Evolutionary conservation across 1,139 yeast species (phyloP), one percentile per base, ranked within the genome.

Genomic region (Arxiozyma slooffiae): DNA sequence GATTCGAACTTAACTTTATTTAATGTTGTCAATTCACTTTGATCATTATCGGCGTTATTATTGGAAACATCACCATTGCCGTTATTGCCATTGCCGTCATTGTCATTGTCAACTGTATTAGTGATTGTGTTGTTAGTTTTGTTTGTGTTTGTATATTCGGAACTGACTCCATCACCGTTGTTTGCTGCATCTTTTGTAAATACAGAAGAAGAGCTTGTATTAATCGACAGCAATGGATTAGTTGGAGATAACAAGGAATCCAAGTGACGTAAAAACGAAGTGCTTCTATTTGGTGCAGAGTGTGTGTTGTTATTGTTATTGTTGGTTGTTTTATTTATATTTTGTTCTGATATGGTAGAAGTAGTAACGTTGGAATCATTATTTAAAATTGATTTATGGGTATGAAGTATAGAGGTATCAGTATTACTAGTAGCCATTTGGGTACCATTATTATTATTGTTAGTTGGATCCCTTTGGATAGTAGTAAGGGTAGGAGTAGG

Each of bases 1-100:
- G 90, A 80, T 55, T 76, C 78, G 58, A 85, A 85, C 47, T 75
- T 79, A 20, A 78, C 76, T 21, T 66, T 66, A 30, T 61, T 60
- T 7, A 60, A 24, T 4, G 38, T 21, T 9, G 43, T 39, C 6
- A 36, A 18, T n/a, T 45, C 49, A 46, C 38, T 44, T 18, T 40
- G 47, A 14, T 42, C 46, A 30, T 47, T 44, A 26, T 22, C 26
- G 23, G 26, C 5, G 7, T 5, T 23, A 7, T 5, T 7, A n/a
- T 4, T 30, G 14, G n/a, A 4, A 30, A n/a, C 3, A 30, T 3
- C 6, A 30, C 3, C n/a, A 30, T 30, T 14, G 14, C n/a, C 7
- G 14, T 11, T 30, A 30, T 30, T 30, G n/a, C 36, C 14, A 14
- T 30, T 26, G 9, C n/a, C n/a, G n/a, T n/a, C n/a, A n/a, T n/a